Evolutionary conservation across 805 yeast species (phyloP).

Genomic region (Brettanomyces anomalus): DNA sequence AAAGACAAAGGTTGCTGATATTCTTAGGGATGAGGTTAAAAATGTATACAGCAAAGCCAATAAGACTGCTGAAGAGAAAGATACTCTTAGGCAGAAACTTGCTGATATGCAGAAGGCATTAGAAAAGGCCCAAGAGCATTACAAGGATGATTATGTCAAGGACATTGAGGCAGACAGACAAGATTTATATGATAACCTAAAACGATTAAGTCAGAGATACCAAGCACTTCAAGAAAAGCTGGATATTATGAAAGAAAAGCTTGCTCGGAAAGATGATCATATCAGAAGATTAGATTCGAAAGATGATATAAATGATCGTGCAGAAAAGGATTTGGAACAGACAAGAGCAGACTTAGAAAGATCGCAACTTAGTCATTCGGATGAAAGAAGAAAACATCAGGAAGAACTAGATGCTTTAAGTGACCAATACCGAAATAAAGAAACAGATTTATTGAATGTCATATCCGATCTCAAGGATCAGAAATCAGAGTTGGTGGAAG

Average conservation of each 20-base stretch:
- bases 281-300: background rate
- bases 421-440: constrained; percentile 14
- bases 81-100: constrained; percentile 15
- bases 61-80: constrained; percentile 12
- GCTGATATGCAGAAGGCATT: constrained; percentile 2
- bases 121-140: constrained; percentile 12
- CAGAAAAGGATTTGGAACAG: background rate
- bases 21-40: constrained; percentile 6
- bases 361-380: too few relatives aligned
- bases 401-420: background rate
- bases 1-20: background rate
- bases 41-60: constrained; percentile 7
- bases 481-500: constrained; percentile 27
- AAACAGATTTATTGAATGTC: constrained; percentile 22
- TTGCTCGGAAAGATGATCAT: background rate
- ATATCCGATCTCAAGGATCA: constrained; percentile 29
- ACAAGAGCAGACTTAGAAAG: background rate
- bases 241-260: too few relatives aligned
- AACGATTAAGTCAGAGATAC: constrained; percentile 1
- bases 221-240: background rate
- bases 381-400: too few relatives aligned
- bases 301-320: background rate
- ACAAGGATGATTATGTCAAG: constrained; percentile 23
- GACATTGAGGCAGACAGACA: constrained; percentile 19
- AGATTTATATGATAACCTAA: constrained; percentile 4